Base-by-base conservation (phyloP, 2,329 filamentous ascomycete species). In the Cordyceps cicadae region DNA sequence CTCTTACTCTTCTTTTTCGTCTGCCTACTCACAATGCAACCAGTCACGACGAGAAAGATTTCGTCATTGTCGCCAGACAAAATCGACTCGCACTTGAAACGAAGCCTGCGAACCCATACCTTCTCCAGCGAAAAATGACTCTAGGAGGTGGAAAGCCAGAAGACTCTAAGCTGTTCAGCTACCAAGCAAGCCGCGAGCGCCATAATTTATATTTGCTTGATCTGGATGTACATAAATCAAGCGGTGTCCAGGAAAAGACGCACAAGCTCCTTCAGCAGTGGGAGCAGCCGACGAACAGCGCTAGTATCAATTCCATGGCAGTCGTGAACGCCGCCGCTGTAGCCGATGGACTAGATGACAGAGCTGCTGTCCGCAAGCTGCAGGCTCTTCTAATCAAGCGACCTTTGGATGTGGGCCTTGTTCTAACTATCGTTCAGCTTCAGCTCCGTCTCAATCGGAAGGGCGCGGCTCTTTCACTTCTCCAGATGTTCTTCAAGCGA, bases 381-480 rank as follows among this genome's bases (percentile, higher is more conserved):
- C 74, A 90, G 3, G 82, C 84, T 1, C 72, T 92, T 14, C 76
- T 93, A 7, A 87, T 90, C 67, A 87, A 85, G 69, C 81, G 90
- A 34, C 90, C 92, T 0, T 84, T 84, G 62, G 91, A 97, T 69
- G 78, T 96, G 24, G 93, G 92, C 1, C 79, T 97, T 3, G 76
- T 90, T 26, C 78, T 97, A 45, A 92, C 90, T 11, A 82, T 91
- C 60, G 81, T 93, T 11, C 92, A 97, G 71, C 81, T 96, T 50
- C 92, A 95, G 69, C 78, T 94, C 17, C 79, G 86, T 55, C 83
- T 81, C 46, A 84, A 87, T 52, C 91, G 93, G 69, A 80, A 84
- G 32, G 87, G 83, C 34, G 86, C 88, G 4, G 93, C 93, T 5
- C 83, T 92, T 41, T 78, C 81, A n/a, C 78, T 90, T 6, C 78